phyloP scores from a whole-genome alignment of 2,329 filamentous ascomycete genomes.

The Pseudocercospora vitis region DNA sequence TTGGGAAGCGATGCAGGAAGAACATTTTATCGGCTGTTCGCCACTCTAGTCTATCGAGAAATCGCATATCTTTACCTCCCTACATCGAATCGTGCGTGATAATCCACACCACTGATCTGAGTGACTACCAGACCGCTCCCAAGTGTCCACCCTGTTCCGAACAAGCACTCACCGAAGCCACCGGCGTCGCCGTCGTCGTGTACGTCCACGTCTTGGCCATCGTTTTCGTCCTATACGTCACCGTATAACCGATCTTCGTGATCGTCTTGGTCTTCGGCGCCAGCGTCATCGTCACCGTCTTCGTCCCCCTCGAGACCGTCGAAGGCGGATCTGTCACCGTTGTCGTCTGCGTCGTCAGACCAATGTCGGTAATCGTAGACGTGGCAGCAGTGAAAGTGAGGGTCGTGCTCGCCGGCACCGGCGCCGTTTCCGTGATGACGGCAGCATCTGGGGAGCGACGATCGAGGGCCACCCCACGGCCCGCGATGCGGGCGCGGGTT shows the following conservation, averaged over 20 bases:
- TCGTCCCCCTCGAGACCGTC: slow-evolving; percentile 13
- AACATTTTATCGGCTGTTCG: no score
- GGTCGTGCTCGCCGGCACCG: slow-evolving; percentile 27
- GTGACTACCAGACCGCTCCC: background rate
- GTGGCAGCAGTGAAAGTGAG: slow-evolving; percentile 17
- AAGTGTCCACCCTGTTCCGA: slow-evolving; percentile 21
- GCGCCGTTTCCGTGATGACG: slow-evolving; percentile 37
- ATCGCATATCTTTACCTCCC: no score
- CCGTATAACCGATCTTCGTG: slow-evolving; percentile 11
- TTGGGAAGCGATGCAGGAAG: background rate
- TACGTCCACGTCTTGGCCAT: slow-evolving; percentile 20
- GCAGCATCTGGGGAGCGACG: slow-evolving; percentile 40
- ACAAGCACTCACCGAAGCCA: slow-evolving; percentile 15
- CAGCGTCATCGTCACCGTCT: slow-evolving; percentile 8
- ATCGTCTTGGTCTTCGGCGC: slow-evolving; percentile 13
- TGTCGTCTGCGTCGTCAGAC: slow-evolving; percentile 8
- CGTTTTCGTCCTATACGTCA: slow-evolving; percentile 13
- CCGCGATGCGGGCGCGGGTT: slow-evolving; percentile 7
- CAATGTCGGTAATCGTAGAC: slow-evolving; percentile 8
- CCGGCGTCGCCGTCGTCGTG: slow-evolving; percentile 16
- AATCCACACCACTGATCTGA: no score
- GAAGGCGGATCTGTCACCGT: slow-evolving; percentile 18
- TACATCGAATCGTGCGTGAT: no score
- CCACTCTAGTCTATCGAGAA: no score
- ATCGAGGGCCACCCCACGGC: slow-evolving; percentile 10